Conservation (phyloP, 352 stramenopile genomes). For the Hyaloperonospora brassicae region DNA sequence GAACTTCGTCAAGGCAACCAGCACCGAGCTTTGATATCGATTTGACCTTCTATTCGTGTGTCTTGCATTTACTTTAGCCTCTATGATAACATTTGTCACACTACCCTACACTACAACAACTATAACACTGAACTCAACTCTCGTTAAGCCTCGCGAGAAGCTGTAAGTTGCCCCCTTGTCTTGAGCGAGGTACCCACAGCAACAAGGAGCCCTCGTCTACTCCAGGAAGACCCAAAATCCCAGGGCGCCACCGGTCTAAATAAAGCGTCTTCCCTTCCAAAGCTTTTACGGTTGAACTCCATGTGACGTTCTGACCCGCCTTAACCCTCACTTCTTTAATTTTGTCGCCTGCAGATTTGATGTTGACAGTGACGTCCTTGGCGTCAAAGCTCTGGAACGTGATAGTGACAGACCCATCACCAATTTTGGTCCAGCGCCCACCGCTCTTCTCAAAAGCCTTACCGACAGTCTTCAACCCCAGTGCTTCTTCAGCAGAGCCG, state of each 20-base stretch:
- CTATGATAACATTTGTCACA: constrained; percentile 10
- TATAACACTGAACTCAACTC: constrained; percentile 10
- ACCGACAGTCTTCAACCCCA: constrained; percentile 35
- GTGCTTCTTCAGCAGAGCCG: constrained; percentile 30
- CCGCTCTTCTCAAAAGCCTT: constrained; percentile 34
- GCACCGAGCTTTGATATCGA: too few species aligned
- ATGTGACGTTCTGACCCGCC: constrained; percentile 26
- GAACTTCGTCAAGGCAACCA: too few species aligned
- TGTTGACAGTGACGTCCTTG: constrained; percentile 33
- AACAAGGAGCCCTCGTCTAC: constrained; percentile 30
- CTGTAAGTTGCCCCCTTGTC: constrained; percentile 19
- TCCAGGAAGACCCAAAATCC: constrained; percentile 26
- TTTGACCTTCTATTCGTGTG: too few species aligned
- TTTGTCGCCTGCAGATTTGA: constrained; percentile 29
- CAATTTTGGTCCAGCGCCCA: constrained; percentile 27
- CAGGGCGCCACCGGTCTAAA: constrained; percentile 34
- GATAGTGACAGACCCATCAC: constrained; percentile 27
- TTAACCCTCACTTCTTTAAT: constrained; percentile 25
- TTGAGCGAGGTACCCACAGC: constrained; percentile 29
- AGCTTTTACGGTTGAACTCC: constrained; percentile 23
- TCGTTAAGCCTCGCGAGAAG: constrained; percentile 24
- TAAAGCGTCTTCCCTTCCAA: constrained; percentile 36
- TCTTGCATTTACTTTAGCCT: constrained; percentile 3
- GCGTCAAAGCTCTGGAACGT: constrained; percentile 29
- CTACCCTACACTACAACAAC: too few species aligned